Evolutionary conservation across 179 eudicot genomes (phyloP), one percentile per base, ranked within the genome.

Genomic region (Nepenthes alata): DNA sequence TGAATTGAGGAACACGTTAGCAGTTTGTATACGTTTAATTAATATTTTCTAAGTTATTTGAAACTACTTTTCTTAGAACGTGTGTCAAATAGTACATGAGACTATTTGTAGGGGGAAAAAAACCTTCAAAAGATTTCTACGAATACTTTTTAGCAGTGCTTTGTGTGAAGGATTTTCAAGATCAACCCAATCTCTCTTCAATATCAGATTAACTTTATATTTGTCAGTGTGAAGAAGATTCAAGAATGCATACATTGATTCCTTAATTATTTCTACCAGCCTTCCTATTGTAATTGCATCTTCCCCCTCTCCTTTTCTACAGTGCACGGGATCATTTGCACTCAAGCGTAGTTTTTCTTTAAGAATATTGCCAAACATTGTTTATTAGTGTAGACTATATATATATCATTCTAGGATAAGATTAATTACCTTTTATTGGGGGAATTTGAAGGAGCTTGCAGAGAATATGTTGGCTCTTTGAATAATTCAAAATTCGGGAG

Each of bases 401-500:
- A 2, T 3, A 6, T 2, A 11, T 3, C 11, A 2, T 2, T 2
- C 2, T 10, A 16, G 25, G 4, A 34, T 13, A 2, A 9, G 6
- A 2, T 0, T 12, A 6, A 4, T 55, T 68, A 88, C 97, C 96
- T 88, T 74, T 88, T 53, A 91, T 67, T 3, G 66, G 70, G 2
- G 98, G 98, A 6, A 91, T 86, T 60, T 86, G 98, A 65, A 91
- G 82, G 37, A 91, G 75, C 55, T 67, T 60, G 14, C 78, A 76
- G 35, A 67, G 65, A 55, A 61, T 58, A 61, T 78, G 82, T 53
- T 93, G 81, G 54, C 54, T 77, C 67, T 74, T 81, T 47, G 82
- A 87, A 67, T 76, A 91, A 61, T 78, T 79, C 35, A 76, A 84
- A 68, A 86, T 73, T 58, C 98, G 73, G 12, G 85, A 83, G 35